Evolutionary conservation across 2,329 filamentous ascomycete species (phyloP), one percentile per base, ranked within the genome.

Genomic region (Paecilomyces sp.): DNA sequence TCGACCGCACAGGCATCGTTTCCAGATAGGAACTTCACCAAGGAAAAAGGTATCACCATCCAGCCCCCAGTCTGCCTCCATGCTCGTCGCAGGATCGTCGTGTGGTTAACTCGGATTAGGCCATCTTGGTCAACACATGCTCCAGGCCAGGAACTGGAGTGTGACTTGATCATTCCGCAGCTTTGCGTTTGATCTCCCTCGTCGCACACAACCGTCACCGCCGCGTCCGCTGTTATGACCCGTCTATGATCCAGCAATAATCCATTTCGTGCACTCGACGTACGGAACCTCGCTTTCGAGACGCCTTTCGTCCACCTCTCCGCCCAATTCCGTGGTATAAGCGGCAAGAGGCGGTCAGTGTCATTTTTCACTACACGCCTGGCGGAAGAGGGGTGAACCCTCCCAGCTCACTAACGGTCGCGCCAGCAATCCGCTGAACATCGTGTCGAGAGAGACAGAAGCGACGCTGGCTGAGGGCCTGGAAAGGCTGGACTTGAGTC

Each of bases 381-480:
- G 22, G 11, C 55, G 25, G 11, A 53, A 31, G 56, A 57, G 50
- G 51, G 41, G 28, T 24, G 50, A 22, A 51, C 18, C 41, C 41
- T 47, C 41, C 41, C 18, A 13, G 5, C 15, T 33, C 30, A n/a
- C 25, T 33, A 13, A 50, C 55, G 55, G 31, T 18, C 18, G 30
- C 59, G 31, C 31, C 57, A 24, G 41, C 33, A 41, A 54, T 52
- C 60, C 69, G 64, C 67, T 72, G 71, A 70, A 68, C 76, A 78
- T 74, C 72, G 74, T 79, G 75, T 78, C 75, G 74, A 76, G 72
- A 74, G 72, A 73, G 71, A 73, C 67, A 70, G 72, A 69, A 69
- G 75, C 72, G 70, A 74, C 73, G 70, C 73, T 79, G 75, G 77
- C 75, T 74, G 70, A 77, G 67, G 76, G 76, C 75, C 76, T 78